Percentiles rank a stretch among this genome's conserved stretches.
Evolutionary conservation across 176 grass and related monocot genomes (phyloP).

Genomic region (Themeda triandra): DNA sequence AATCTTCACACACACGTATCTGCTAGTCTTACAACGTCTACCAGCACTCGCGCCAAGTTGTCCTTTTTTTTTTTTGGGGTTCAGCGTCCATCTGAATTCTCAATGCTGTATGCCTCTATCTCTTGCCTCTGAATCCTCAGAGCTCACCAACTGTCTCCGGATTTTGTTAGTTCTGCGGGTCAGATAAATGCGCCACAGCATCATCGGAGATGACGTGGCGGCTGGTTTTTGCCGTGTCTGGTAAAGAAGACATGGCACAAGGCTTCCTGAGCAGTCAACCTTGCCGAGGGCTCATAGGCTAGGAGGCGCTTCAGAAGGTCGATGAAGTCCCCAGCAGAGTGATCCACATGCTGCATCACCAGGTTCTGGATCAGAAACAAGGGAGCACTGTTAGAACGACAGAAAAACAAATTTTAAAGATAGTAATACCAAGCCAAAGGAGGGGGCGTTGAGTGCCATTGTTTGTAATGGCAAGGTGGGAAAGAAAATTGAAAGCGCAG

Average conservation of each 20-base stretch:
- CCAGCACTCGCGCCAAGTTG: not conserved
- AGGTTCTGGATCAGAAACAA: conserved; percentile 34
- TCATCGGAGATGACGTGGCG: not conserved
- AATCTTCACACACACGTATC: too few relatives aligned
- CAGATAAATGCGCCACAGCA: not conserved
- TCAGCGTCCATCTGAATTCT: not conserved
- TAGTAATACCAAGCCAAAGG: not conserved
- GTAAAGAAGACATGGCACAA: conserved; percentile 40
- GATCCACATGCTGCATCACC: conserved; percentile 62
- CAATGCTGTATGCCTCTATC: not conserved
- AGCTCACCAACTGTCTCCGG: not conserved
- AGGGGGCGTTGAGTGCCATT: not conserved
- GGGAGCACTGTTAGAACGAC: not conserved
- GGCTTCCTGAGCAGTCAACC: conserved; percentile 41
- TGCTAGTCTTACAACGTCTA: too few relatives aligned
- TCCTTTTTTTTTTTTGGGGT: not conserved
- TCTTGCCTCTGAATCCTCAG: not conserved
- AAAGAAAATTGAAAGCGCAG: not conserved
- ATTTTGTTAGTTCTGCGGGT: not conserved
- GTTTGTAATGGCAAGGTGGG: not conserved
- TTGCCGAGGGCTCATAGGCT: conserved; percentile 33
- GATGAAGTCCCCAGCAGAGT: conserved; percentile 53
- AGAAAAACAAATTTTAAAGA: not conserved
- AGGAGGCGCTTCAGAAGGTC: conserved; percentile 49
- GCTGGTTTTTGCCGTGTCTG: not conserved